Percentiles rank a stretch among this genome's conserved stretches.
Conservation (phyloP, 371 early-diverging fungal species). For the Mortierella sp. region DNA sequence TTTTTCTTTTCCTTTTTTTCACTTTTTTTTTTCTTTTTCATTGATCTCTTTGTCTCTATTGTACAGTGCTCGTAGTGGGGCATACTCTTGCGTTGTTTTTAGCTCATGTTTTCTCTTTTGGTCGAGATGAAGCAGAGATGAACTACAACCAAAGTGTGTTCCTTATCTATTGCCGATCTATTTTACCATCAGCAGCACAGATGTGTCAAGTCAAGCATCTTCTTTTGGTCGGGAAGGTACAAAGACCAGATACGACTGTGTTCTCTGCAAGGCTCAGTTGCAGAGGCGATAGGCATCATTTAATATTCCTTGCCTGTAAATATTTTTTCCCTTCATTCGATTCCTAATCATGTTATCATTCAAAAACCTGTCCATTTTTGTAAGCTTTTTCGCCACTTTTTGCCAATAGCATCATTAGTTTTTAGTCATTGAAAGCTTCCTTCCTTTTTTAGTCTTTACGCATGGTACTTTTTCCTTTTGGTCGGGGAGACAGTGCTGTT, state of each 20-base stretch:
- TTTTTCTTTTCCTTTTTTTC: slow-evolving; percentile 12
- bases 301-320: not conserved
- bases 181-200: slow-evolving; percentile 2
- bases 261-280: slow-evolving; percentile 18
- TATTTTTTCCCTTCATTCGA: not conserved
- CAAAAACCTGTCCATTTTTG: slow-evolving; percentile 31
- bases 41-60: slow-evolving; percentile 8
- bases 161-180: not conserved
- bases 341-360: slow-evolving; percentile 25
- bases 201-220: not conserved
- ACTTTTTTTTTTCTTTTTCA: slow-evolving; percentile 12
- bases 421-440: not conserved
- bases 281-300: not conserved
- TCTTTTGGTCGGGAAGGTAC: slow-evolving; percentile 46
- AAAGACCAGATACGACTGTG: not conserved
- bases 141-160: not conserved
- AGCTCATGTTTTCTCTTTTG: slow-evolving; percentile 32
- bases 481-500: slow-evolving; percentile 25
- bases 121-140: slow-evolving; percentile 27
- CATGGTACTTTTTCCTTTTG: slow-evolving; percentile 33
- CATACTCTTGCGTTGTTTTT: too few species aligned
- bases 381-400: slow-evolving; percentile 2
- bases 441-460: not conserved
- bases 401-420: not conserved
- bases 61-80: too few species aligned